phyloP scores from a whole-genome alignment of 2,329 filamentous ascomycete genomes.

The Malbranchea cinnamomea region DNA sequence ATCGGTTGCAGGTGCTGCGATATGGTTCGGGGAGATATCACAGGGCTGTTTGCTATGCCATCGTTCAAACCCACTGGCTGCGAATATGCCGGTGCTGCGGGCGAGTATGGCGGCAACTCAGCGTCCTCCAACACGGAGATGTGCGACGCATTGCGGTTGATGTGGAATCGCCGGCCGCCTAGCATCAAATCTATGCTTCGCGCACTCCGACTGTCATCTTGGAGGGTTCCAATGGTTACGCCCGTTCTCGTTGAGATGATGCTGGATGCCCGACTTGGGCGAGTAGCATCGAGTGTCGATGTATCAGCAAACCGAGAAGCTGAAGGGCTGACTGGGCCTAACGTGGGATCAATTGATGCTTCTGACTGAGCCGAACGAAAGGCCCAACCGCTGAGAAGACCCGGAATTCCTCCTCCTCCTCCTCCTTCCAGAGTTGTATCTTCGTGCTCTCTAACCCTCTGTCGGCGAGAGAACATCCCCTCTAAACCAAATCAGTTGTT shows the following conservation, averaged over 20 bases:
- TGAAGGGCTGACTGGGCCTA: not conserved
- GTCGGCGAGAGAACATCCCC: too few species aligned
- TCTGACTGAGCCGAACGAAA: too few species aligned
- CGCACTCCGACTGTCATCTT: slow-evolving; percentile 12
- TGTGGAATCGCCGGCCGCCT: slow-evolving; percentile 16
- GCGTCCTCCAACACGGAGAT: slow-evolving; percentile 12
- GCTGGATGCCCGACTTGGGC: slow-evolving; percentile 17
- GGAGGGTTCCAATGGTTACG: slow-evolving; percentile 16
- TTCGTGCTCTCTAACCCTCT: too few species aligned
- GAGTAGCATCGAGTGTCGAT: slow-evolving; percentile 1
- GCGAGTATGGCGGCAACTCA: slow-evolving; percentile 12
- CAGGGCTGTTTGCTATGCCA: too few species aligned
- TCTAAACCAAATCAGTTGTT: too few species aligned
- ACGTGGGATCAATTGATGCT: too few species aligned
- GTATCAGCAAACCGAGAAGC: slow-evolving; percentile 1
- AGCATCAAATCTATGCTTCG: slow-evolving; percentile 18
- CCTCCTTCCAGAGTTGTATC: too few species aligned
- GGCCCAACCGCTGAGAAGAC: too few species aligned
- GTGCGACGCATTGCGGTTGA: slow-evolving; percentile 18
- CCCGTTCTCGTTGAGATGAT: slow-evolving; percentile 18
- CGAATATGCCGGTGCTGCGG: slow-evolving; percentile 3
- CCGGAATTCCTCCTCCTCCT: too few species aligned
- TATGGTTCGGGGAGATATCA: too few species aligned
- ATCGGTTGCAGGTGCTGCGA: too few species aligned
- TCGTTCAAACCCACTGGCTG: too few species aligned